These are phyloP conservation scores for Solioccasus polychromus DNA, from an alignment of 768 basidiomycete species.

Conservation along the genomic window DNA sequence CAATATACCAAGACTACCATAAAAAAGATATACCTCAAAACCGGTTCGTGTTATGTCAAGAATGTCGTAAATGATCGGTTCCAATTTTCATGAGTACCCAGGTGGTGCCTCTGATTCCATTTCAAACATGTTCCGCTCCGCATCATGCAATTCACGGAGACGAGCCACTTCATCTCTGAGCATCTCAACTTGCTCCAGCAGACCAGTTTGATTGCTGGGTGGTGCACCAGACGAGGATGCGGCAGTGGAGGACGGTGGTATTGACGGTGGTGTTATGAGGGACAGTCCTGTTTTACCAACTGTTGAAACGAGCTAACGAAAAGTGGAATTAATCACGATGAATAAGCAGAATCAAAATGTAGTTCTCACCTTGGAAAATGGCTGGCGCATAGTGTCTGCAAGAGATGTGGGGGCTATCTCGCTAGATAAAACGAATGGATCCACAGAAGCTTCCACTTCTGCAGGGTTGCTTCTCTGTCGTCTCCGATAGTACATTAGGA, in stretches of 20 bases:
- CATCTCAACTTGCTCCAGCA: constrained; percentile 4
- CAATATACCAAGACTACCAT: too few species aligned
- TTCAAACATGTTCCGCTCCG: not conserved
- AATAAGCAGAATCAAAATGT: too few species aligned
- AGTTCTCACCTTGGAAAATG: too few species aligned
- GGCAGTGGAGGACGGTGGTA: not conserved
- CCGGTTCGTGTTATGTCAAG: too few species aligned
- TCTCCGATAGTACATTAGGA: constrained; percentile 6
- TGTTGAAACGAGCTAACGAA: too few species aligned
- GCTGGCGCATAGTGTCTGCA: too few species aligned
- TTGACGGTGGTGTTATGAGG: too few species aligned
- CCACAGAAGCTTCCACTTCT: not conserved
- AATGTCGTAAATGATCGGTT: not conserved
- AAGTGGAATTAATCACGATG: too few species aligned
- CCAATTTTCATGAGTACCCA: not conserved
- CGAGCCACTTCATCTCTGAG: constrained; percentile 11
- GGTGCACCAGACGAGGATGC: not conserved
- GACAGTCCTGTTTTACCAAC: too few species aligned
- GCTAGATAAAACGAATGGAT: not conserved
- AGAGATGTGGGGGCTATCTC: not conserved
- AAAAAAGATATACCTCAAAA: too few species aligned
- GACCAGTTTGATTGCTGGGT: not conserved
- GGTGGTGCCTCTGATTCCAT: not conserved
- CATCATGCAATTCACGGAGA: not conserved
- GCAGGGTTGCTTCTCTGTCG: not conserved